These are phyloP conservation scores for Spinellus fusiger DNA, from an alignment of 192 early-diverging fungal species.

Conservation along the genomic window DNA sequence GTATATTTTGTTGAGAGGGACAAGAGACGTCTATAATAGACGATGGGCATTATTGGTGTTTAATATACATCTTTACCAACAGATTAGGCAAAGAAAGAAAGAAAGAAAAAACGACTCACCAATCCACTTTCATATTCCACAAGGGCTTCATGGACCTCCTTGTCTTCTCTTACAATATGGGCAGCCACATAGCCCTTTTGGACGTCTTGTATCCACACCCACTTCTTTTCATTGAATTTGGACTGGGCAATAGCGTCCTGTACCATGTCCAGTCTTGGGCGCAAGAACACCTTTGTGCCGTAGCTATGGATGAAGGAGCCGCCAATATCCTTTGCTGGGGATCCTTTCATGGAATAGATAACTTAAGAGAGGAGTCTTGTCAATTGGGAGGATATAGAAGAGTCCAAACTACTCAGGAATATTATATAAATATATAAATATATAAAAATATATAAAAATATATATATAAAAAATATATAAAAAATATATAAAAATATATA, in stretches of 20 bases:
- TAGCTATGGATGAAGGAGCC: slow-evolving; percentile 32
- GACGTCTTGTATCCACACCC: slow-evolving; percentile 95
- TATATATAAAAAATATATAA: too few relatives aligned
- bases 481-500: too few relatives aligned
- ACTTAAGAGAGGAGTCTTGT: too few relatives aligned
- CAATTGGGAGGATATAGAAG: neutral
- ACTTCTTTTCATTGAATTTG: slow-evolving; percentile 91
- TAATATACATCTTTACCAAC: neutral
- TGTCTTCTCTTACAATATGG: slow-evolving; percentile 65
- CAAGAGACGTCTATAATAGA: neutral
- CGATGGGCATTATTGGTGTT: neutral
- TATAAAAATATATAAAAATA: too few relatives aligned
- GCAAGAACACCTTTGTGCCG: slow-evolving; percentile 26
- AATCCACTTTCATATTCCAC: slow-evolving; percentile 74
- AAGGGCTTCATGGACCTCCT: slow-evolving; percentile 47
- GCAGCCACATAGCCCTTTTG: slow-evolving; percentile 86
- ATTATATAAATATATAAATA: too few relatives aligned
- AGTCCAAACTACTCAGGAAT: too few relatives aligned
- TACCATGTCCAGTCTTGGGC: slow-evolving; percentile 28
- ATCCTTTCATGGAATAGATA: too few relatives aligned
- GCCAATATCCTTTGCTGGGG: slow-evolving; percentile 1
- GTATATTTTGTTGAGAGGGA: slow-evolving; percentile 64
- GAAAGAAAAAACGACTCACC: slow-evolving; percentile 40
- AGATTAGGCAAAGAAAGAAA: neutral
- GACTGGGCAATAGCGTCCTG: slow-evolving; percentile 64